Evolutionary conservation across 495 filamentous ascomycete species (phyloP), one percentile per base, ranked within the genome.

Genomic region (Chaetomium tenue): DNA sequence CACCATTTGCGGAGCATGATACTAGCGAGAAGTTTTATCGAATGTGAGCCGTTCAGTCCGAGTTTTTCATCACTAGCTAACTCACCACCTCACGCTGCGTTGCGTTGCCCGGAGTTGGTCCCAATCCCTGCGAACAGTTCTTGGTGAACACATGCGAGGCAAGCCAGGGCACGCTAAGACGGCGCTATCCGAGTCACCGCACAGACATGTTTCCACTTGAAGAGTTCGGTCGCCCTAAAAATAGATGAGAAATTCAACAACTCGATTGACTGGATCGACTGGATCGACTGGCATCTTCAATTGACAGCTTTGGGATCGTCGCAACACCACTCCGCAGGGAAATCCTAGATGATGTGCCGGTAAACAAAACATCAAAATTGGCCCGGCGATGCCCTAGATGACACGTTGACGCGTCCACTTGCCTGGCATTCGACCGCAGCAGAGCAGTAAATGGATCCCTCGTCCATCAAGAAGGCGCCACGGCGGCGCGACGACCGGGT

Each of bases 401-500:
- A 63, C 26, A 56, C 63, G 37, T 54, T 33, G 2, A 11, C 30
- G n/a, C 48, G 33, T 22, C 50, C 25, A 13, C 12, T 6, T 18
- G 1, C 18, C 16, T 33, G 51, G 25, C 20, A 25, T 22, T n/a
- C 46, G 20, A 22, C 46, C 46, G 46, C 46, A 50, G 46, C 46
- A 50, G 16, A 33, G 6, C 28, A 30, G 3, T 30, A 2, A 6
- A 67, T 60, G 66, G 64, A 66, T 48, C 16, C 52, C 56, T 61
- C 61, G 58, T 50, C 56, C 64, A 70, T 67, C 60, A 77, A 61
- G 63, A 71, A 67, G 42, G 33, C 72, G 25, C 83, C 77, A 48
- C 78, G 76, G 61, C 82, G 86, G 66, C 80, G 83, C 66, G 83
- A 91, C 71, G 78, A 81, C 70, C 84, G 89, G 62, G 81, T 91